A percentile compares a stretch with the other conserved stretches of the same genome.
phyloP scores from a whole-genome alignment of 768 basidiomycete species.

The Leucocoprinus leucothites region DNA sequence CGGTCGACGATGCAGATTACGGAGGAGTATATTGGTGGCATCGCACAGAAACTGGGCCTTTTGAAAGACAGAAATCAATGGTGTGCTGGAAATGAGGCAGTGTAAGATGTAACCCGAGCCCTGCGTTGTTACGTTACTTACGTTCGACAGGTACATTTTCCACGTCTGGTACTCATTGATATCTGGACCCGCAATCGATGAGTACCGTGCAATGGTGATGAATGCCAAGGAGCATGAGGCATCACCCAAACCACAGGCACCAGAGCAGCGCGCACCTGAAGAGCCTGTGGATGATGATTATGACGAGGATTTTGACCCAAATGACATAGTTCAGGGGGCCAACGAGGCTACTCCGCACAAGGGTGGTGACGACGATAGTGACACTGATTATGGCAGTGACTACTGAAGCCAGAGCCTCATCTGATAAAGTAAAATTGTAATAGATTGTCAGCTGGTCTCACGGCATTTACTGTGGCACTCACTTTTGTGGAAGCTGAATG shows the following conservation, averaged over 20 bases:
- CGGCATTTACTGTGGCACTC: too few species aligned
- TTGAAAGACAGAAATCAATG: conserved; percentile 30
- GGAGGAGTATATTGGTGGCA: conserved; percentile 20
- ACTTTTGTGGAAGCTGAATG: too few species aligned
- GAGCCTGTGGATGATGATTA: conserved; percentile 17
- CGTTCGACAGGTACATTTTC: conserved; percentile 31
- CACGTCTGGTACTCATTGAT: conserved; percentile 46
- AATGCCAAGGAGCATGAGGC: not conserved
- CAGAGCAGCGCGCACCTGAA: not conserved
- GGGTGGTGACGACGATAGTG: conserved; percentile 15
- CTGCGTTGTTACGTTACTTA: not conserved
- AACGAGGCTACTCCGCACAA: not conserved
- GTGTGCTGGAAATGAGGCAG: conserved; percentile 53
- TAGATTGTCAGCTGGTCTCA: too few species aligned
- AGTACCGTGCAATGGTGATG: conserved; percentile 30
- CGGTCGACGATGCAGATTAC: conserved; percentile 33
- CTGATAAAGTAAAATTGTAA: not conserved
- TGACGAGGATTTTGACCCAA: conserved; percentile 32
- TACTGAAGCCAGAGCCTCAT: not conserved
- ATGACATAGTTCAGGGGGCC: conserved; percentile 20
- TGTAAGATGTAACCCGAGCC: conserved; percentile 27
- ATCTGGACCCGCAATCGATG: conserved; percentile 41
- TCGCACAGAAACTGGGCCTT: conserved; percentile 28
- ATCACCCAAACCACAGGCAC: not conserved
- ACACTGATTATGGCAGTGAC: conserved; percentile 20